These are phyloP conservation scores for Limtongia smithiae DNA, from an alignment of 805 yeast genomes.

Conservation along the genomic window DNA sequence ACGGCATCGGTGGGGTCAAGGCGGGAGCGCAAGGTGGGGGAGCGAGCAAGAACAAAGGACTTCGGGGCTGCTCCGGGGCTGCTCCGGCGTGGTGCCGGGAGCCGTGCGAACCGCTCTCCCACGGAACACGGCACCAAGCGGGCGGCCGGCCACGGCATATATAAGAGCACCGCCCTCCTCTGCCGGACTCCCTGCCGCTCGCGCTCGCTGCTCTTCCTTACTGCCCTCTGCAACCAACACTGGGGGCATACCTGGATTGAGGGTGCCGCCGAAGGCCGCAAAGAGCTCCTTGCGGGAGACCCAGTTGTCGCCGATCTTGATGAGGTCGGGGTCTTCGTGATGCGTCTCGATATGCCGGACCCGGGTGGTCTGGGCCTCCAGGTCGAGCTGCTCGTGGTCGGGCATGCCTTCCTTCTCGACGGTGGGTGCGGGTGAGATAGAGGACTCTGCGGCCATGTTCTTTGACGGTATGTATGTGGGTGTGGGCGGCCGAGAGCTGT, in stretches of 20 bases:
- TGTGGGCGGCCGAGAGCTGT: too few species aligned
- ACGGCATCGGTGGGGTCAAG: background rate
- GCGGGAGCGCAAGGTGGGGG: background rate
- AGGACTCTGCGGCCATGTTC: too few species aligned
- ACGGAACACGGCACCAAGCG: too few species aligned
- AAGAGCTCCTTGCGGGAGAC: conserved; percentile 49
- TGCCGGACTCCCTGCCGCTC: too few species aligned
- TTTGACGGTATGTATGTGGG: too few species aligned
- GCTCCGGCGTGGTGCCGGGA: too few species aligned
- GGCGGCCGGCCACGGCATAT: too few species aligned
- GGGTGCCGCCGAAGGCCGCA: conserved; percentile 65
- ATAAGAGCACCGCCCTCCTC: too few species aligned
- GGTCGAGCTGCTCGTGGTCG: conserved; percentile 7
- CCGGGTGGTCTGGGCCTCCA: background rate
- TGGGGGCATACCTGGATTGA: conserved; percentile 55
- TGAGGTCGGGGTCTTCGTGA: conserved; percentile 50
- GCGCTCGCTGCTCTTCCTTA: too few species aligned
- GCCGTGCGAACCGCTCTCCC: too few species aligned
- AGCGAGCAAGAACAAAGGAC: background rate
- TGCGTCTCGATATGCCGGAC: conserved; percentile 15
- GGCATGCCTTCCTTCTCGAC: conserved; percentile 14
- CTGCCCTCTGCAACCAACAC: too few species aligned
- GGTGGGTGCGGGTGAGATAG: background rate
- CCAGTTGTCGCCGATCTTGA: conserved; percentile 68
- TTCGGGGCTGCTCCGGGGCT: too few species aligned